Conservation (phyloP, 2,329 filamentous ascomycete species). For the Cladophialophora chaetospira region DNA sequence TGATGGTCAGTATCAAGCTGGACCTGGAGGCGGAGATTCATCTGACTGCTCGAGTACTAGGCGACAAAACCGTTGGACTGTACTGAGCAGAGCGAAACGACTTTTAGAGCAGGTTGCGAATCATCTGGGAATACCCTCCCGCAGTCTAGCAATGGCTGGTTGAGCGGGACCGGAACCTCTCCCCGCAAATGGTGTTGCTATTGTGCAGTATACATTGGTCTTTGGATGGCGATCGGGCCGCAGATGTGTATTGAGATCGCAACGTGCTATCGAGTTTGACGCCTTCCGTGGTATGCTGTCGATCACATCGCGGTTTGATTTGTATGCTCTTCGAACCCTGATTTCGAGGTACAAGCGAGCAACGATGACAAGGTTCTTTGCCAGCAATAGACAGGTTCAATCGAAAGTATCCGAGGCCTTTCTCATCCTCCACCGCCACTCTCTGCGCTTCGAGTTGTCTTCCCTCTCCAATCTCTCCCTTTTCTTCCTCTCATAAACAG, state of each 20-base stretch:
- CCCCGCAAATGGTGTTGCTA: too few species aligned
- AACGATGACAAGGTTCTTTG: neutral
- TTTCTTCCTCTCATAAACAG: conserved; percentile 92
- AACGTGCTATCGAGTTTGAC: too few species aligned
- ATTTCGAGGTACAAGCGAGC: too few species aligned
- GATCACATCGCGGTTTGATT: too few species aligned
- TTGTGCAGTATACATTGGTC: too few species aligned
- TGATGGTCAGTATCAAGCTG: conserved; percentile 64
- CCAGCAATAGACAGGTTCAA: neutral
- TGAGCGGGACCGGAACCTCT: too few species aligned
- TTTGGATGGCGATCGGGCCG: too few species aligned
- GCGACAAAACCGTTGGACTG: conserved; percentile 63
- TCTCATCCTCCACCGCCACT: conserved; percentile 20
- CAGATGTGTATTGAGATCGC: too few species aligned
- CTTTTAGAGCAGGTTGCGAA: neutral
- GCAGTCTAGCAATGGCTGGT: too few species aligned
- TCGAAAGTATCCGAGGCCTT: conserved; percentile 20
- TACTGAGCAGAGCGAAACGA: conserved; percentile 47
- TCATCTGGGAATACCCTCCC: too few species aligned
- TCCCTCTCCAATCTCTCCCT: conserved; percentile 60
- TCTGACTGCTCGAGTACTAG: conserved; percentile 60
- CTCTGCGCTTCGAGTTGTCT: conserved; percentile 39
- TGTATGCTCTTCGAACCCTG: too few species aligned
- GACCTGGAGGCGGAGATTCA: conserved; percentile 66
- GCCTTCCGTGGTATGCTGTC: too few species aligned